Evolutionary conservation across 2,329 filamentous ascomycete species (phyloP).

Genomic region (Stagonosporopsis vannaccii): DNA sequence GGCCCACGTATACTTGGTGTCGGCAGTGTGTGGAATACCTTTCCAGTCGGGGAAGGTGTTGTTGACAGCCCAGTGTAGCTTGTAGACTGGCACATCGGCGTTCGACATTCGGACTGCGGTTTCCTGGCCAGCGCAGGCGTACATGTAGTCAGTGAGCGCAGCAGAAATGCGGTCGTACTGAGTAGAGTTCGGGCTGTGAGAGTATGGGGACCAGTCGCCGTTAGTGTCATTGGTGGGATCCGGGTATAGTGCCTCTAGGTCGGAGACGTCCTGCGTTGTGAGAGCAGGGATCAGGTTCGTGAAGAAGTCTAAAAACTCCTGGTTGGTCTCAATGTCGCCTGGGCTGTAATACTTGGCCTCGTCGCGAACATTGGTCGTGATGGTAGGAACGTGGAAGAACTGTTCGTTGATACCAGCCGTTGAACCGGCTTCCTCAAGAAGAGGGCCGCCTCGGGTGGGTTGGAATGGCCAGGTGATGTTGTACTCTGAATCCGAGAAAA

Average conservation of each 20-base stretch:
- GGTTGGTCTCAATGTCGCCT: constrained; percentile 39
- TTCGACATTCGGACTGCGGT: constrained; percentile 51
- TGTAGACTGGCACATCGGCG: constrained; percentile 41
- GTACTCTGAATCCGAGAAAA: constrained; percentile 46
- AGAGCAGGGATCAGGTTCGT: constrained; percentile 33
- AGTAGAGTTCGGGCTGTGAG: constrained; percentile 52
- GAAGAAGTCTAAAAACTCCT: constrained; percentile 43
- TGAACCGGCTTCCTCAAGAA: constrained; percentile 56
- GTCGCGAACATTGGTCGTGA: constrained; percentile 46
- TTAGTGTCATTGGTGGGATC: constrained; percentile 28
- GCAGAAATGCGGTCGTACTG: constrained; percentile 56
- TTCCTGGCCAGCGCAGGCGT: constrained; percentile 56
- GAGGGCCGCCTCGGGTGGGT: constrained; percentile 51
- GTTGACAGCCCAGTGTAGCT: constrained; percentile 29
- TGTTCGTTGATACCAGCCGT: constrained; percentile 28
- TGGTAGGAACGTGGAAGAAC: constrained; percentile 36
- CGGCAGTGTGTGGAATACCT: constrained; percentile 34
- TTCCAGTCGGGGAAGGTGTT: constrained; percentile 32
- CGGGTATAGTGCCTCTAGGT: constrained; percentile 35
- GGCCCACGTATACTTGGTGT: constrained; percentile 54
- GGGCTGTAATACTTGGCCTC: constrained; percentile 35
- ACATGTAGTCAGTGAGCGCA: constrained; percentile 54
- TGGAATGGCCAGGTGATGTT: constrained; percentile 58
- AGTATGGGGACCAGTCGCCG: constrained; percentile 40
- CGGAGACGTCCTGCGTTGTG: constrained; percentile 21